phyloP scores from a whole-genome alignment of 2,329 filamentous ascomycete genomes.

The Cephalotrichum gorgonifer region DNA sequence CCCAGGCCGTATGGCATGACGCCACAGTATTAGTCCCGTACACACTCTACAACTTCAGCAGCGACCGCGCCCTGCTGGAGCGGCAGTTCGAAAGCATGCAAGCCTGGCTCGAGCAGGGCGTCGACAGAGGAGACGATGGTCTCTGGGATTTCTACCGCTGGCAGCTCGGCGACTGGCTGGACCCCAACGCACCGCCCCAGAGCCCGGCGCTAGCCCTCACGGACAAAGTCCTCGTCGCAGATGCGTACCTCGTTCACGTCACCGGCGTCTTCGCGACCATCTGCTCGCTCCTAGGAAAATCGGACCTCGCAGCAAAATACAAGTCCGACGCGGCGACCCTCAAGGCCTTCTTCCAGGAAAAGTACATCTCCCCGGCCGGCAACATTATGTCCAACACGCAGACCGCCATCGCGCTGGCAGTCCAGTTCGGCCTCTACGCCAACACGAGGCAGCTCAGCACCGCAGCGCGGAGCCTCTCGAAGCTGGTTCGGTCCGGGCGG shows the following conservation, averaged over 20 bases:
- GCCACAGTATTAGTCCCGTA: slow-evolving; percentile 28
- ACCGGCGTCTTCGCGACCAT: slow-evolving; percentile 25
- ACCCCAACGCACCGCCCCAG: slow-evolving; percentile 30
- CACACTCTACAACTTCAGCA: slow-evolving; percentile 26
- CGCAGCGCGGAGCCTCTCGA: slow-evolving; percentile 16
- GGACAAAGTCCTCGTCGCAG: slow-evolving; percentile 28
- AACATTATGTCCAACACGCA: slow-evolving; percentile 24
- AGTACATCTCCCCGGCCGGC: slow-evolving; percentile 19
- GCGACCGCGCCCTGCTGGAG: slow-evolving; percentile 22
- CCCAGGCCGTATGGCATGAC: slow-evolving; percentile 30
- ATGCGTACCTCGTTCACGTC: slow-evolving; percentile 34
- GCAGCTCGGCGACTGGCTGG: slow-evolving; percentile 37
- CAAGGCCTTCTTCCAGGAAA: slow-evolving; percentile 16
- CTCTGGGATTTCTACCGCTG: slow-evolving; percentile 26
- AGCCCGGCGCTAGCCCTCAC: slow-evolving; percentile 28
- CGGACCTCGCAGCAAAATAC: slow-evolving; percentile 15
- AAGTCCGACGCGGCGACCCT: slow-evolving; percentile 10
- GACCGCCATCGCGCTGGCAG: slow-evolving; percentile 25
- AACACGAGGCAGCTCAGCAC: slow-evolving; percentile 1
- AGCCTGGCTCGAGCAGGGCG: slow-evolving; percentile 24
- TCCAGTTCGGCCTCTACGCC: slow-evolving; percentile 25
- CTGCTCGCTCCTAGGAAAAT: slow-evolving; percentile 18
- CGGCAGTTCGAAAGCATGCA: slow-evolving; percentile 29
- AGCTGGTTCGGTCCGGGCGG: slow-evolving; percentile 20
- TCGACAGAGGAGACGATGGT: slow-evolving; percentile 19